These are phyloP conservation scores for Vitis rupestris DNA, from an alignment of 164 flowering plant genomes.

Conservation along the genomic window DNA sequence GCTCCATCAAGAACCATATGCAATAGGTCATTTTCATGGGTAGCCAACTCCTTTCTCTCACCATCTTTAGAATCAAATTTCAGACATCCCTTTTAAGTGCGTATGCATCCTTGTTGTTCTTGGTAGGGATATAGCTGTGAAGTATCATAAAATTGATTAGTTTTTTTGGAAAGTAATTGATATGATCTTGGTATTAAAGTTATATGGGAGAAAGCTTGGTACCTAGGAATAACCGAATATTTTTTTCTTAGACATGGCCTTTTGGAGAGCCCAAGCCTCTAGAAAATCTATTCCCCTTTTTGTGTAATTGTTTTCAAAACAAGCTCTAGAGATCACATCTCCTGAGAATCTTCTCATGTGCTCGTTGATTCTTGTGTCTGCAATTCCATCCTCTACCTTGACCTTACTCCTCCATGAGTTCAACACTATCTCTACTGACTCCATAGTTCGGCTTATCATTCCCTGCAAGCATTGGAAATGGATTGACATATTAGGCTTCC, in stretches of 20 bases:
- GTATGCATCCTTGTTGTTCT: slow-evolving; percentile 40
- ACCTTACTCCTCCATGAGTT: slow-evolving; percentile 23
- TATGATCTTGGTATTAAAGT: neutral
- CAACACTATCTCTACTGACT: slow-evolving; percentile 16
- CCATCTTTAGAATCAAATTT: slow-evolving; percentile 32
- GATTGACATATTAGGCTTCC: neutral
- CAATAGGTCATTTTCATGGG: slow-evolving; percentile 14
- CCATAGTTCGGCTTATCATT: slow-evolving; percentile 19
- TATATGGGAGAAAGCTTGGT: neutral
- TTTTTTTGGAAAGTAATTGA: neutral
- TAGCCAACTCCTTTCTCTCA: slow-evolving; percentile 15
- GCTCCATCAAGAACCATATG: slow-evolving; percentile 14
- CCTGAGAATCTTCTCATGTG: slow-evolving; percentile 25
- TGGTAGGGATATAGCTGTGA: slow-evolving; percentile 35
- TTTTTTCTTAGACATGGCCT: slow-evolving; percentile 19
- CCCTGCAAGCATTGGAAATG: slow-evolving; percentile 6
- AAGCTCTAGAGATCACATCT: slow-evolving; percentile 28
- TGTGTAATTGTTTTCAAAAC: slow-evolving; percentile 17
- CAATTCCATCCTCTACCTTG: slow-evolving; percentile 13
- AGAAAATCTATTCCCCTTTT: slow-evolving; percentile 25
- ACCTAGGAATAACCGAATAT: slow-evolving; percentile 37
- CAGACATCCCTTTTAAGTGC: slow-evolving; percentile 37
- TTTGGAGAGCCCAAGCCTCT: slow-evolving; percentile 21
- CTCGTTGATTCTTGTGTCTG: slow-evolving; percentile 22
- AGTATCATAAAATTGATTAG: neutral